phyloP scores from a whole-genome alignment of 2,329 filamentous ascomycete genomes.

The Ophiocordyceps camponoti-leonardi region DNA sequence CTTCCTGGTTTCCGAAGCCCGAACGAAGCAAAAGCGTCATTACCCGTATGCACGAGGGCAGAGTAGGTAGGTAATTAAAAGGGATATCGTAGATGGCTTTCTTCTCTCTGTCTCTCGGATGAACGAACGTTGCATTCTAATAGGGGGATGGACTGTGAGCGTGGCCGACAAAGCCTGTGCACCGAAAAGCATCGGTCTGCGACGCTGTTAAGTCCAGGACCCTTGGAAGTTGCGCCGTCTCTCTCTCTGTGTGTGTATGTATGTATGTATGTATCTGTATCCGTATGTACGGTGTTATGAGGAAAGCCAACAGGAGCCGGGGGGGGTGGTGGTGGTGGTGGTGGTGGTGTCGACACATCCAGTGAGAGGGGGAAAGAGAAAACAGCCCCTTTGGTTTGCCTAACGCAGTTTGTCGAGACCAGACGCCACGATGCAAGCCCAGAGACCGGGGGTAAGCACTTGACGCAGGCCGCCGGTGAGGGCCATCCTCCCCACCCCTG shows the following conservation, averaged over 20 bases:
- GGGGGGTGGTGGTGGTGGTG: too few relatives aligned
- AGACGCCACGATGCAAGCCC: conserved; percentile 4
- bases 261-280: too few relatives aligned
- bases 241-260: too few relatives aligned
- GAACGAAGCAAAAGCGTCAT: neutral
- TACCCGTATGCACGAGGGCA: too few relatives aligned
- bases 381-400: conserved; percentile 11
- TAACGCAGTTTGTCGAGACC: conserved; percentile 2
- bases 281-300: too few relatives aligned
- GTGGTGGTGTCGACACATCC: too few relatives aligned
- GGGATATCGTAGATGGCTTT: too few relatives aligned
- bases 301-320: neutral
- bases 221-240: too few relatives aligned
- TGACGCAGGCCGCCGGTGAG: neutral
- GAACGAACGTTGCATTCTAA: neutral
- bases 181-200: conserved; percentile 3
- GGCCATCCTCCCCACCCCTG: neutral
- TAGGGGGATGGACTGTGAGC: too few relatives aligned
- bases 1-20: neutral
- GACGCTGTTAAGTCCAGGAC: neutral
- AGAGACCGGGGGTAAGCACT: conserved; percentile 1
- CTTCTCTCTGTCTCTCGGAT: neutral
- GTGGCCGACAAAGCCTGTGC: neutral
- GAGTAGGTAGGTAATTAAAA: too few relatives aligned
- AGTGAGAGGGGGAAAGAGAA: conserved; percentile 10